Evolutionary conservation across 805 yeast genomes (phyloP).

Genomic region (Wickerhamiella hasegawae): DNA sequence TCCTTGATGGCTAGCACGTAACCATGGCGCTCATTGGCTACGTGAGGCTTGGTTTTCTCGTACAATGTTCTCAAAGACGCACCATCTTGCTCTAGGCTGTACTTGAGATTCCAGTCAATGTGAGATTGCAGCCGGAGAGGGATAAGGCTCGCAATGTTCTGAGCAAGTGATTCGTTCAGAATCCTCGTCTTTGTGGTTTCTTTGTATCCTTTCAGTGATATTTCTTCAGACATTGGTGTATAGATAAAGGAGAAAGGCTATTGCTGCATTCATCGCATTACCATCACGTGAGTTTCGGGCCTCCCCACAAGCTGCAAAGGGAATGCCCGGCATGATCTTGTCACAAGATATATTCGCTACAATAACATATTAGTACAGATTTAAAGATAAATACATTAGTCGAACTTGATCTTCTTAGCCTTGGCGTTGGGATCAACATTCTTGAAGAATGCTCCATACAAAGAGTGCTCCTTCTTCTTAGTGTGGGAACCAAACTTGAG

Average conservation of each 20-base stretch:
- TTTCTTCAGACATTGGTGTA: too few relatives aligned
- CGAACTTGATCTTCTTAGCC: constrained; percentile 80
- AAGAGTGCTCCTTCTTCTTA: constrained; percentile 91
- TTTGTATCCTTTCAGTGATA: constrained; percentile 41
- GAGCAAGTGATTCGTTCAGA: constrained; percentile 48
- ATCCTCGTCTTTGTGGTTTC: constrained; percentile 41
- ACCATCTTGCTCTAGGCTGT: constrained; percentile 87
- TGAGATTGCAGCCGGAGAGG: constrained; percentile 69
- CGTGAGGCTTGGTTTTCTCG: constrained; percentile 32
- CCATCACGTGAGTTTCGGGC: too few relatives aligned
- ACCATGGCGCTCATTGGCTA: constrained; percentile 20
- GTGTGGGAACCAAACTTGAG: constrained; percentile 95
- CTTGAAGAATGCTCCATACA: constrained; percentile 95
- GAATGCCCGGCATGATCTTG: too few relatives aligned
- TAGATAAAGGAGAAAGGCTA: too few relatives aligned
- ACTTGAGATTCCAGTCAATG: constrained; percentile 60
- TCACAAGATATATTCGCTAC: too few relatives aligned
- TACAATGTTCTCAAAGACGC: constrained; percentile 72
- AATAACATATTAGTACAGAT: too few relatives aligned
- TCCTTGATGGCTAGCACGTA: constrained; percentile 65
- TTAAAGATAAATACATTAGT: constrained; percentile 17
- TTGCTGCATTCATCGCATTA: too few relatives aligned
- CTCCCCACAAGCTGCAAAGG: too few relatives aligned
- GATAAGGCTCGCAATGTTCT: constrained; percentile 51
- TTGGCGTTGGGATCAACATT: constrained; percentile 73